Conservation (phyloP, 2,329 filamentous ascomycete species). For the Neofusicoccum laricinum region DNA sequence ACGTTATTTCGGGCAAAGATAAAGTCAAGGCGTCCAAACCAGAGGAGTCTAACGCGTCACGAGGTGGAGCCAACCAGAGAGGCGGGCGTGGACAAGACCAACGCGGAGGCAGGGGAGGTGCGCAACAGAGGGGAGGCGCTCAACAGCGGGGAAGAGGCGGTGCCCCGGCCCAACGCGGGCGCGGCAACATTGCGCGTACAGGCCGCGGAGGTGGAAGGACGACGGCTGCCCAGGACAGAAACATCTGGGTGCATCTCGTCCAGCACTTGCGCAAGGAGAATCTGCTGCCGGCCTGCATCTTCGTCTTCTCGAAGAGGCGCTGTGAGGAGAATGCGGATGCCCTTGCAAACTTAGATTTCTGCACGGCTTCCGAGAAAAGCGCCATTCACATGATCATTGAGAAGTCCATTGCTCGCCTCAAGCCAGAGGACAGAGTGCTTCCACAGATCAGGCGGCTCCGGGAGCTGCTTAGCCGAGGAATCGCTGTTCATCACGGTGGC, state of each 20-base stretch:
- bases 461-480: constrained; percentile 80
- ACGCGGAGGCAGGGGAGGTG: constrained; percentile 51
- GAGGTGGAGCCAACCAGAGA: constrained; percentile 47
- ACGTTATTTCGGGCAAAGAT: constrained; percentile 75
- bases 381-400: constrained; percentile 97
- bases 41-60: constrained; percentile 51
- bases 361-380: constrained; percentile 90
- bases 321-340: constrained; percentile 98
- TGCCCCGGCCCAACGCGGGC: constrained; percentile 51
- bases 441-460: constrained; percentile 87
- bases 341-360: constrained; percentile 91
- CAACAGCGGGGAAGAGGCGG: constrained; percentile 56
- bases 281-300: constrained; percentile 89
- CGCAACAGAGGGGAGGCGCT: constrained; percentile 48
- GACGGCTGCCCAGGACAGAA: constrained; percentile 90
- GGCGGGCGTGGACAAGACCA: constrained; percentile 53
- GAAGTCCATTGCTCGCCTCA: constrained; percentile 86
- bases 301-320: constrained; percentile 97
- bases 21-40: constrained; percentile 61
- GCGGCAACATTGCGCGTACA: constrained; percentile 84
- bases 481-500: constrained; percentile 95
- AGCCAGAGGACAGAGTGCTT: constrained; percentile 83
- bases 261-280: constrained; percentile 85
- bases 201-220: constrained; percentile 83
- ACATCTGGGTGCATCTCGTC: constrained; percentile 93